Conservation (phyloP, 345 rosid species). For the Sonneratia alba region DNA sequence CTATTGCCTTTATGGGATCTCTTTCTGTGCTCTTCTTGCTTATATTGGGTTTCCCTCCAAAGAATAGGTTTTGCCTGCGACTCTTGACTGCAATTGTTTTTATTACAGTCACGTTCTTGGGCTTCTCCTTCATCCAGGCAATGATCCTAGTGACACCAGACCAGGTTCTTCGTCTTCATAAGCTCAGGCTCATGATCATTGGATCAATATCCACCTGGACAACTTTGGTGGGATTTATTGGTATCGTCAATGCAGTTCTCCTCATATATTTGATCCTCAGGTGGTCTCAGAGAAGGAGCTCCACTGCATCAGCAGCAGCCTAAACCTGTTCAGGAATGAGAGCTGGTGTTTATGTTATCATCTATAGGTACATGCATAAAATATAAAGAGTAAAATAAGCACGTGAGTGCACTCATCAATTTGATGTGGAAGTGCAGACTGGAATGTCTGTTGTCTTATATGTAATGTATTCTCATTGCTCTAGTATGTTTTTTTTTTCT, state of each 20-base stretch:
- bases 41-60: not conserved
- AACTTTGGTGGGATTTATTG: conserved; percentile 33
- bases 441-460: too few relatives aligned
- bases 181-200: not conserved
- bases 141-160: not conserved
- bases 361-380: too few relatives aligned
- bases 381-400: too few relatives aligned
- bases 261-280: not conserved
- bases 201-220: not conserved
- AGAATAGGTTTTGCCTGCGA: not conserved
- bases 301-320: too few relatives aligned
- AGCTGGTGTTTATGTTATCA: too few relatives aligned
- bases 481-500: too few relatives aligned
- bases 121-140: not conserved
- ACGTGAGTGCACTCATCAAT: too few relatives aligned
- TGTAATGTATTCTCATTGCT: too few relatives aligned
- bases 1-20: not conserved
- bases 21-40: not conserved
- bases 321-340: too few relatives aligned
- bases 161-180: not conserved
- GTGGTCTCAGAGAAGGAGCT: not conserved
- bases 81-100: not conserved
- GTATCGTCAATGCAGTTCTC: conserved; percentile 9
- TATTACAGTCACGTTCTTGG: conserved; percentile 1
- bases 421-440: too few relatives aligned